Evolutionary conservation across 208 protist species (phyloP).

Genomic region (Jaenimonas drosophilae): DNA sequence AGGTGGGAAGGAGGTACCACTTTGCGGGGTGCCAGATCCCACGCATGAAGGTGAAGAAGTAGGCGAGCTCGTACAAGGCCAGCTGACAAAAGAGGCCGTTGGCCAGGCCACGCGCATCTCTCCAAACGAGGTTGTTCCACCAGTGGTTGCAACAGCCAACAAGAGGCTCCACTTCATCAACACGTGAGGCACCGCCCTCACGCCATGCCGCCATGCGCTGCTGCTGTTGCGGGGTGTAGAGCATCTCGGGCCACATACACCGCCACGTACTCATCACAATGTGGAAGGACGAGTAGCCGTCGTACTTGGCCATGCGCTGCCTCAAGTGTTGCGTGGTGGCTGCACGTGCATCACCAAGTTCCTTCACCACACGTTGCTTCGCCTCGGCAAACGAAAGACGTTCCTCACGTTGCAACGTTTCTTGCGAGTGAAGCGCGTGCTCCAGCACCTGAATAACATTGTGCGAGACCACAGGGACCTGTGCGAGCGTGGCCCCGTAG

Average conservation of each 20-base stretch:
- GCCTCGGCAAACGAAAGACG: not conserved
- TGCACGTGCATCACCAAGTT: slow-evolving; percentile 5
- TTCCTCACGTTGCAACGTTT: slow-evolving; percentile 3
- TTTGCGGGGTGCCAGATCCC: slow-evolving; percentile 67
- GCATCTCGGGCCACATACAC: slow-evolving; percentile 78
- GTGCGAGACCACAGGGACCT: slow-evolving; percentile 76
- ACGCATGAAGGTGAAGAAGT: slow-evolving; percentile 70
- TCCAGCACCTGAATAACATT: slow-evolving; percentile 59
- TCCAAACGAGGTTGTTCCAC: slow-evolving; percentile 66
- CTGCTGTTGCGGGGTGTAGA: slow-evolving; percentile 11
- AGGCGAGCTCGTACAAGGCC: slow-evolving; percentile 67
- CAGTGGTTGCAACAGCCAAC: slow-evolving; percentile 46
- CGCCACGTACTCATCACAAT: slow-evolving; percentile 78
- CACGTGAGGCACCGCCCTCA: not conserved
- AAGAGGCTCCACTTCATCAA: slow-evolving; percentile 4
- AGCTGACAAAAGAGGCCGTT: slow-evolving; percentile 62
- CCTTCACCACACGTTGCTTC: not conserved
- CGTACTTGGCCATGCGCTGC: slow-evolving; percentile 26
- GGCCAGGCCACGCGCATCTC: slow-evolving; percentile 35
- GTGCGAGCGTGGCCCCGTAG: slow-evolving; percentile 65
- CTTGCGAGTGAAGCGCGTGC: slow-evolving; percentile 1
- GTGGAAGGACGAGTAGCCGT: slow-evolving; percentile 79
- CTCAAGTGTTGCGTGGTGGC: too few species aligned
- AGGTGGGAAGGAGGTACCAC: slow-evolving; percentile 56
- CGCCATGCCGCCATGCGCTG: not conserved